Base-by-base conservation (phyloP, 2,329 filamentous ascomycete genomes). In the Alternaria metachromatica region DNA sequence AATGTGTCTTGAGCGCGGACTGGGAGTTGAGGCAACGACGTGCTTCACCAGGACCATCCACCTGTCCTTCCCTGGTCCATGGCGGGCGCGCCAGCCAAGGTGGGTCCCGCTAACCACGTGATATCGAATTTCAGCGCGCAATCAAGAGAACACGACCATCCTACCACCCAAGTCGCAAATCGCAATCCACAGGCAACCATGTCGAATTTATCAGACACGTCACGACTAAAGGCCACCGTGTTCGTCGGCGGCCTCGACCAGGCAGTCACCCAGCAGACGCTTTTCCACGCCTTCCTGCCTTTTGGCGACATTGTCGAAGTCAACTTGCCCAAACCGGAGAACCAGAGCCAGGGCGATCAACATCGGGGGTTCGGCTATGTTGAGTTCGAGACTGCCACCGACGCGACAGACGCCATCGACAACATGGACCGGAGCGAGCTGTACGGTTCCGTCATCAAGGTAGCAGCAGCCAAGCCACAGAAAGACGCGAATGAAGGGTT, bases 341-440 rank as follows among this genome's bases (percentile, higher is more conserved):
- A 90, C 66, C 90, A 91, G 68, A 94, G 92, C 66, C 89, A 91
- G 7, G 89, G 87, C 51, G 92, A 96, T 44, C 84, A 89, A 28
- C 96, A 99, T 80, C 87, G 94, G 56, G 96, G 96, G 1, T 99
- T 98, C 80, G 96, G 94, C 62, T 98, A 99, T 78, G 92, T 99
- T 55, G 96, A 99, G 77, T 99, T 92, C 76, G 94, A 97, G 74
- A 87, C 93, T 61, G 86, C 89, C 12, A 88, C 90, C 61, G 96
- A 99, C 81, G 95, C 94, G 26, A 90, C 90, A 75, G 95, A 98
- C 81, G 96, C 96, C 55, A 97, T 99, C 79, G 94, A 98, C 85
- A 99, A 99, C 78, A 98, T 99, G 95, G 93, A 99, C 78, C 94
- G 97, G 79, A 92, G 94, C 64, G 95, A 98, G 82, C 87, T 99